Conservation (phyloP, 768 basidiomycete genomes). For the Pisolithus orientalis region DNA sequence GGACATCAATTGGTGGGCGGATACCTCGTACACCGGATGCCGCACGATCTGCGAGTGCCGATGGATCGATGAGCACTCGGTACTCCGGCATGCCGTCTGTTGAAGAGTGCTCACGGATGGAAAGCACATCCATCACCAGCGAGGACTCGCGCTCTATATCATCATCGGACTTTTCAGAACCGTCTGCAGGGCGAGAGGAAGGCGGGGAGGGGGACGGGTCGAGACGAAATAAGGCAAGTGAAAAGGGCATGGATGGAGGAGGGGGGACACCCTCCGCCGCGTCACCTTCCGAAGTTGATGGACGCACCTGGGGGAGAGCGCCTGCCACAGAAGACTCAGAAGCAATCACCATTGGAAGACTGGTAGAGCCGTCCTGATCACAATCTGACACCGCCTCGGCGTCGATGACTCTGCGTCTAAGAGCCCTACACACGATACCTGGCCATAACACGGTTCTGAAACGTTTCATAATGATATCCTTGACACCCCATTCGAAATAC, state of each 20-base stretch:
- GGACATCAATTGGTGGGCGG: slow-evolving; percentile 37
- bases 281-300: slow-evolving; percentile 14
- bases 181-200: background rate
- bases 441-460: slow-evolving; percentile 83
- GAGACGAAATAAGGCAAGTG: background rate
- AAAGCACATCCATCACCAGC: slow-evolving; percentile 63
- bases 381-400: slow-evolving; percentile 24
- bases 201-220: background rate
- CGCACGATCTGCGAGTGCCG: slow-evolving; percentile 55
- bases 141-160: slow-evolving; percentile 20
- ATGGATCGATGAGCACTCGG: slow-evolving; percentile 69
- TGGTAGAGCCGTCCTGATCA: background rate
- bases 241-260: slow-evolving; percentile 12
- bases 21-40: slow-evolving; percentile 62
- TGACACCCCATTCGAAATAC: slow-evolving; percentile 90
- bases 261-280: slow-evolving; percentile 8
- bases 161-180: slow-evolving; percentile 27
- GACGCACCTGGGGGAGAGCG: background rate
- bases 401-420: slow-evolving; percentile 59
- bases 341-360: background rate
- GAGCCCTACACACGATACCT: slow-evolving; percentile 59
- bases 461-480: slow-evolving; percentile 73
- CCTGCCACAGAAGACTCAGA: too few relatives aligned
- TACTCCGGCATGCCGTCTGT: slow-evolving; percentile 74
- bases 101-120: slow-evolving; percentile 56